phyloP scores from a whole-genome alignment of 2,329 filamentous ascomycete species.

The Nakataea oryzae region DNA sequence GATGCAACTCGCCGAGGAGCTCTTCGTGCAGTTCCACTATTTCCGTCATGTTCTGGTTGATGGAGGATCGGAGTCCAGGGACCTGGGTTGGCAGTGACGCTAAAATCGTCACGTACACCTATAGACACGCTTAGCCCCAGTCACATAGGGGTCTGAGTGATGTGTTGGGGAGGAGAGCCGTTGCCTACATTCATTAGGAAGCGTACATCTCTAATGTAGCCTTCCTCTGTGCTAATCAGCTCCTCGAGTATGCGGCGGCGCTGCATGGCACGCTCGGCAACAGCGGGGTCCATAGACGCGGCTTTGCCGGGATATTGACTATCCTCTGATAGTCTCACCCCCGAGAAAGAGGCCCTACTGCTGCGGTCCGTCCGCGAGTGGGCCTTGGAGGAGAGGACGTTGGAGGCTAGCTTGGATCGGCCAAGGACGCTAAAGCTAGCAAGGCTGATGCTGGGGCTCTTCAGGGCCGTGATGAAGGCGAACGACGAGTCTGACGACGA shows the following conservation, averaged over 20 bases:
- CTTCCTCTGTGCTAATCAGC: constrained; percentile 74
- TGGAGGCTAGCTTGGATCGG: constrained; percentile 41
- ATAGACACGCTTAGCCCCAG: constrained; percentile 4
- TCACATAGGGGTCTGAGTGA: not conserved
- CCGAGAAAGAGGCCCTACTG: constrained; percentile 49
- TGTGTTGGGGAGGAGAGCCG: not conserved
- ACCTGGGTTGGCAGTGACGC: constrained; percentile 59
- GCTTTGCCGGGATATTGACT: constrained; percentile 49
- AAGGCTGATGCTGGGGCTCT: constrained; percentile 70
- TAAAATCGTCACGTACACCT: constrained; percentile 69
- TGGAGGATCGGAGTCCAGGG: constrained; percentile 55
- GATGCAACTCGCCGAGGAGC: constrained; percentile 65
- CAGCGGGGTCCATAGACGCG: constrained; percentile 51
- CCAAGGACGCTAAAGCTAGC: constrained; percentile 60
- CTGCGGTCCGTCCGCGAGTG: constrained; percentile 52
- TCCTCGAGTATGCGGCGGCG: constrained; percentile 76
- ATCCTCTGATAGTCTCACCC: constrained; percentile 53
- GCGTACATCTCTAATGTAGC: constrained; percentile 79
- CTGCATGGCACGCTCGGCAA: constrained; percentile 62
- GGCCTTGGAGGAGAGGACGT: constrained; percentile 40
- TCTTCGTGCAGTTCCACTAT: constrained; percentile 78
- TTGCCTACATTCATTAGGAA: constrained; percentile 69
- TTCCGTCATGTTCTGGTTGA: constrained; percentile 68
- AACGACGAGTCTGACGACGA: constrained; percentile 67
- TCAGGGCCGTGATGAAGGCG: constrained; percentile 69